Evolutionary conservation across 2,329 filamentous ascomycete genomes (phyloP).

Genomic region (Ophiostoma sp.): DNA sequence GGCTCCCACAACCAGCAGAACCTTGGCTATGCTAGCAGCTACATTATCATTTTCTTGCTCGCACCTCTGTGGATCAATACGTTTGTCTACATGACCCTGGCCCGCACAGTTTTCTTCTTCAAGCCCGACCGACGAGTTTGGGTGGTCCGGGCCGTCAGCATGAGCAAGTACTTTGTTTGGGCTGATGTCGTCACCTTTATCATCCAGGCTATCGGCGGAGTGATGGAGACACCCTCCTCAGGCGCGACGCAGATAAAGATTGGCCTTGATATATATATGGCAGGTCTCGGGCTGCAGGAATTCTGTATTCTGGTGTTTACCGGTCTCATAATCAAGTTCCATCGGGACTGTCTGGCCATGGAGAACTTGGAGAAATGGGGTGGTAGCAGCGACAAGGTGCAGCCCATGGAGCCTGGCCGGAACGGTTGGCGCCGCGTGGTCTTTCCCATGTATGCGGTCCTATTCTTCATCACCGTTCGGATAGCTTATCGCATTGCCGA

Average conservation of each 20-base stretch:
- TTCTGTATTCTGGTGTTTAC: not conserved
- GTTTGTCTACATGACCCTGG: slow-evolving; percentile 42
- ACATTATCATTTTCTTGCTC: slow-evolving; percentile 38
- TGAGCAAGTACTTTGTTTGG: slow-evolving; percentile 44
- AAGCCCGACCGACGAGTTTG: slow-evolving; percentile 34
- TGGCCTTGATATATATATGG: not conserved
- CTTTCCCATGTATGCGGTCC: slow-evolving; percentile 33
- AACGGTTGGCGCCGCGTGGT: slow-evolving; percentile 34
- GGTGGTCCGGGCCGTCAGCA: slow-evolving; percentile 32
- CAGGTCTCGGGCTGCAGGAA: not conserved
- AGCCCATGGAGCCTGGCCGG: slow-evolving; percentile 18
- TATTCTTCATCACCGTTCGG: slow-evolving; percentile 40
- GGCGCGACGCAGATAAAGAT: not conserved
- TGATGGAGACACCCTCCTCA: not conserved
- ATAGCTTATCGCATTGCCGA: slow-evolving; percentile 58
- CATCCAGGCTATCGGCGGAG: not conserved
- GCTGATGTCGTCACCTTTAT: slow-evolving; percentile 43
- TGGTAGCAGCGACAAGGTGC: not conserved
- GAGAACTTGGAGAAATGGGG: slow-evolving; percentile 3
- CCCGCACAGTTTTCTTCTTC: slow-evolving; percentile 37
- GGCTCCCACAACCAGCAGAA: slow-evolving; percentile 38
- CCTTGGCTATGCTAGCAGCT: slow-evolving; percentile 31
- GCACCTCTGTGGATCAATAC: slow-evolving; percentile 43
- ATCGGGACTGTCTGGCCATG: slow-evolving; percentile 29
- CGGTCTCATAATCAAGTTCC: slow-evolving; percentile 37